A percentile compares a stretch with the other conserved stretches of the same genome.
Conservation (phyloP, 1,139 yeast genomes). For the Pneumocystis carinii region DNA sequence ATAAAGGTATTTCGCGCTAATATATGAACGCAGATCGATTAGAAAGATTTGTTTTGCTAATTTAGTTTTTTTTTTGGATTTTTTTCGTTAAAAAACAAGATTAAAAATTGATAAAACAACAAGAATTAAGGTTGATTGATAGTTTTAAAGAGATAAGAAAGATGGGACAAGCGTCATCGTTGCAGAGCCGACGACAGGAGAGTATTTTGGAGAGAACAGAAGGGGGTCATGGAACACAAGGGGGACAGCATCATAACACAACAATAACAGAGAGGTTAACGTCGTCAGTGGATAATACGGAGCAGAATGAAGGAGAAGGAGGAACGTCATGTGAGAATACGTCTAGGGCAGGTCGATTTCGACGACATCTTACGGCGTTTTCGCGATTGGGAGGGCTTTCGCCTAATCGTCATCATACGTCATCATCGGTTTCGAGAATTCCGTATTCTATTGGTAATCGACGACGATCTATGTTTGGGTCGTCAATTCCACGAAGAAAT, state of each 20-base stretch:
- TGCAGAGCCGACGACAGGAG: not conserved
- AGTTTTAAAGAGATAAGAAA: not conserved
- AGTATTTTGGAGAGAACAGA: not conserved
- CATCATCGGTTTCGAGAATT: not conserved
- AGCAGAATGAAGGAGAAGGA: not conserved
- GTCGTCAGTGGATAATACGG: not conserved
- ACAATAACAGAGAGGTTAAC: not conserved
- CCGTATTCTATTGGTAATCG: not conserved
- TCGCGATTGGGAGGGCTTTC: not conserved
- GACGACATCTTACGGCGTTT: not conserved
- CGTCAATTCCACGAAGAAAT: not conserved
- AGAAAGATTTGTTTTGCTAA: no score
- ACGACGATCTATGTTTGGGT: not conserved
- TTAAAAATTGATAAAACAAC: not conserved
- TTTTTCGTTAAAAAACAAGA: not conserved
- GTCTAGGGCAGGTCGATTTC: not conserved
- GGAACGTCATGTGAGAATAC: not conserved
- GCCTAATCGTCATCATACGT: not conserved
- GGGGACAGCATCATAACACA: not conserved
- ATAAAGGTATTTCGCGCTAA: not conserved
- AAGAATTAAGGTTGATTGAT: not conserved
- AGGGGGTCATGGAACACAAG: no score
- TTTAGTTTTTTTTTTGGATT: not conserved
- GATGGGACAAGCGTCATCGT: not conserved
- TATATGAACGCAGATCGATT: not conserved